These are phyloP conservation scores for Cystoderma amianthinum DNA, from an alignment of 768 basidiomycete species.

Conservation along the genomic window DNA sequence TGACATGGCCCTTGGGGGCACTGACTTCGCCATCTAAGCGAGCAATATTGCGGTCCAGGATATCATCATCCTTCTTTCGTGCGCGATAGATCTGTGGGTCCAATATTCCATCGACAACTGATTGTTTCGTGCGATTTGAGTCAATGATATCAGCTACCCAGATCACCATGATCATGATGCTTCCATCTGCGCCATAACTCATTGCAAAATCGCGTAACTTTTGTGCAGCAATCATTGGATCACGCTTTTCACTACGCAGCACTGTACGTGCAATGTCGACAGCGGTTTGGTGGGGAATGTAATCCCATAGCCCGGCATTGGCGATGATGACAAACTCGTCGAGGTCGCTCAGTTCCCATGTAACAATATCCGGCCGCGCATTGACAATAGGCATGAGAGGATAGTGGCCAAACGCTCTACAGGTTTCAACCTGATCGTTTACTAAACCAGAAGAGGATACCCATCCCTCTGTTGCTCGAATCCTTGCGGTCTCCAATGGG, in stretches of 20 bases:
- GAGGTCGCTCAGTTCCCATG: conserved; percentile 63
- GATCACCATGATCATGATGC: conserved; percentile 98
- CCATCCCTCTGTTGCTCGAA: conserved; percentile 90
- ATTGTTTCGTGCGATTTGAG: conserved; percentile 34
- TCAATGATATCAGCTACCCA: conserved; percentile 73
- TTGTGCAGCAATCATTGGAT: conserved; percentile 82
- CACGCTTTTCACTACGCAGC: conserved; percentile 58
- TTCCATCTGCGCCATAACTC: conserved; percentile 90
- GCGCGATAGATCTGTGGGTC: conserved; percentile 22
- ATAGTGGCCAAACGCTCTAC: conserved; percentile 93
- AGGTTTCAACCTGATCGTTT: conserved; percentile 87
- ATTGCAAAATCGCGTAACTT: conserved; percentile 96
- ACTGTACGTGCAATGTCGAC: conserved; percentile 91
- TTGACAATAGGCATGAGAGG: conserved; percentile 87
- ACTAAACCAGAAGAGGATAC: conserved; percentile 86
- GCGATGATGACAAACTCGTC: conserved; percentile 98
- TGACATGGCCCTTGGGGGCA: conserved; percentile 81
- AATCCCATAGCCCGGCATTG: conserved; percentile 91
- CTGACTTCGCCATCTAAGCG: conserved; percentile 74
- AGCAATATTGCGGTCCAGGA: conserved; percentile 52
- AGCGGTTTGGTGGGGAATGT: conserved; percentile 89
- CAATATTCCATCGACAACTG: conserved; percentile 35
- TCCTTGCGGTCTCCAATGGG: conserved; percentile 75
- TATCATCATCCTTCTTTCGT: conserved; percentile 33
- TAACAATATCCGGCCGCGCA: conserved; percentile 73